Evolutionary conservation across 257 asterid species (phyloP).

Genomic region (Striga asiatica): DNA sequence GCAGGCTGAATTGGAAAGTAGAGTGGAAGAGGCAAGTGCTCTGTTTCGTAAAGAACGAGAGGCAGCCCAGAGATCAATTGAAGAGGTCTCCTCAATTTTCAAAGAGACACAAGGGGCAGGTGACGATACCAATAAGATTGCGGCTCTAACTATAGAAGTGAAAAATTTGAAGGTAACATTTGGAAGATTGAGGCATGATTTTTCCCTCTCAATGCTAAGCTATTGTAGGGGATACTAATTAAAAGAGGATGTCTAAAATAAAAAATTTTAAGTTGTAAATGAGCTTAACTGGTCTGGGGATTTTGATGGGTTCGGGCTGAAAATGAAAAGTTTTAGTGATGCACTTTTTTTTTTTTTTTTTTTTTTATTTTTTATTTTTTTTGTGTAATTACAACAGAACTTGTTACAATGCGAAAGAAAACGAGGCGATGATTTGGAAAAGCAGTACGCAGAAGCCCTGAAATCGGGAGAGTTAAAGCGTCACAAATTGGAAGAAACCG

Average conservation of each 20-base stretch:
- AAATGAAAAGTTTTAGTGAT: too few relatives aligned
- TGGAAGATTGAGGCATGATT: neutral
- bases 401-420: conserved; percentile 52
- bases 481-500: conserved; percentile 79
- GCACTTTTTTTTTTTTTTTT: too few relatives aligned
- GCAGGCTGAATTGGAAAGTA: conserved; percentile 66
- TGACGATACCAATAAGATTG: conserved; percentile 44
- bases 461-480: conserved; percentile 58
- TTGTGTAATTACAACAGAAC: conserved; percentile 28
- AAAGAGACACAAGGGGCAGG: conserved; percentile 37
- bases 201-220: conserved; percentile 2
- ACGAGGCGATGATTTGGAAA: conserved; percentile 66
- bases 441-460: conserved; percentile 44
- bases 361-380: neutral
- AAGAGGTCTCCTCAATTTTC: conserved; percentile 47
- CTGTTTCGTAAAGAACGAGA: conserved; percentile 44
- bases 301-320: too few relatives aligned
- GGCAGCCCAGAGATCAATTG: conserved; percentile 52
- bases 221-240: neutral
- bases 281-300: too few relatives aligned
- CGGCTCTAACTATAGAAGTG: conserved; percentile 47
- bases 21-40: conserved; percentile 46
- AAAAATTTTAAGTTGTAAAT: too few relatives aligned
- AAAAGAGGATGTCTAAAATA: too few relatives aligned
- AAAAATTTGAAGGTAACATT: conserved; percentile 53